phyloP scores from a whole-genome alignment of 257 asterid species.

The Osmanthus fragrans region DNA sequence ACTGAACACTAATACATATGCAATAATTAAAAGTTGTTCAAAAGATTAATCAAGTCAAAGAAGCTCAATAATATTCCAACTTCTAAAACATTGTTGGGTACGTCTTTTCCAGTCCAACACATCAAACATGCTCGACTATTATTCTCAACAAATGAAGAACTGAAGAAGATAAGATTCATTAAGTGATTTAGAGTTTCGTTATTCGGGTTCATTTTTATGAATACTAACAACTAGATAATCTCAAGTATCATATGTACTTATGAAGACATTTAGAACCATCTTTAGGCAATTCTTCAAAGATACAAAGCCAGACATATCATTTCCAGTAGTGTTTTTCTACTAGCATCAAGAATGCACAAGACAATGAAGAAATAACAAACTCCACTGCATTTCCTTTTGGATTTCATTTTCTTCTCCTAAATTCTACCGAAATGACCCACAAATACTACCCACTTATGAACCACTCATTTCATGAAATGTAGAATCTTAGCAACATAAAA shows the following conservation, averaged over 20 bases:
- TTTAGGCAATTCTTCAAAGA: not conserved
- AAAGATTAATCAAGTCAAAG: constrained; percentile 1
- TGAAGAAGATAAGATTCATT: not conserved
- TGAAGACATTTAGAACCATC: not conserved
- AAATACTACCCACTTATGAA: too few species aligned
- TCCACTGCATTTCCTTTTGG: not conserved
- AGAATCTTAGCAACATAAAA: too few species aligned
- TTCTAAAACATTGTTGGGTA: not conserved
- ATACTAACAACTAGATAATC: too few species aligned
- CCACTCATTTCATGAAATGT: too few species aligned
- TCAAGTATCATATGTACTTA: too few species aligned
- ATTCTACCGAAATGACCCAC: too few species aligned
- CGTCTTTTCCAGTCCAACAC: too few species aligned
- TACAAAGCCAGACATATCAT: not conserved
- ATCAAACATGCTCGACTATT: too few species aligned
- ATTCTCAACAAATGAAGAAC: not conserved
- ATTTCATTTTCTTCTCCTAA: too few species aligned
- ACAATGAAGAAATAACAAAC: not conserved
- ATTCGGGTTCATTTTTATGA: too few species aligned
- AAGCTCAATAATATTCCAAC: not conserved
- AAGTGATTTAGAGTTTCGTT: not conserved
- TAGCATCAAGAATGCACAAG: not conserved
- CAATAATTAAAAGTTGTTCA: not conserved
- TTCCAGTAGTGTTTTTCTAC: not conserved
- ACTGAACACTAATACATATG: not conserved